Conservation (phyloP, 2,329 filamentous ascomycete genomes). For the Paraconiothyrium brasiliense region DNA sequence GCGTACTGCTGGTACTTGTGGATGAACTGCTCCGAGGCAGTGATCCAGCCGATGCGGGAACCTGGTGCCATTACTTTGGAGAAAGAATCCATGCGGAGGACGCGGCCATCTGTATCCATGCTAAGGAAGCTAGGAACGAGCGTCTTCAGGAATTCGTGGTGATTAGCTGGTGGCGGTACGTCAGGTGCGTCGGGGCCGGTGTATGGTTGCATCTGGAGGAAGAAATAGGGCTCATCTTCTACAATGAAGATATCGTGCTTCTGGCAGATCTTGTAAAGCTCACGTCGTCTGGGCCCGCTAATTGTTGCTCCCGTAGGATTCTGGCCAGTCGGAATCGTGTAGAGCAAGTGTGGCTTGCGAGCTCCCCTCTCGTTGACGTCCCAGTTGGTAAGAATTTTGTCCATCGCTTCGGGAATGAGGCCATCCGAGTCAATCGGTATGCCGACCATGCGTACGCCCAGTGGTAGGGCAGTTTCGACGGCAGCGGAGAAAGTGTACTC, state of each 20-base stretch:
- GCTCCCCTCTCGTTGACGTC: constrained; percentile 63
- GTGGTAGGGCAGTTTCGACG: constrained; percentile 70
- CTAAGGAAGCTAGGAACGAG: constrained; percentile 80
- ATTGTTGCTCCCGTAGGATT: constrained; percentile 92
- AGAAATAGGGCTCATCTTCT: constrained; percentile 96
- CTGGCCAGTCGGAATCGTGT: constrained; percentile 82
- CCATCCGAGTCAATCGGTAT: constrained; percentile 74
- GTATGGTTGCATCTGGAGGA: constrained; percentile 86
- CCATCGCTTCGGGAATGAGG: constrained; percentile 68
- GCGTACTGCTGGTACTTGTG: constrained; percentile 84
- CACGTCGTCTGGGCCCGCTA: constrained; percentile 70
- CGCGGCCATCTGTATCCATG: constrained; percentile 86
- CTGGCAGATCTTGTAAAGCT: constrained; percentile 79
- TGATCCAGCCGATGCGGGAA: constrained; percentile 86
- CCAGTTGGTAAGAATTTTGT: constrained; percentile 72
- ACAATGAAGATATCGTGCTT: constrained; percentile 88
- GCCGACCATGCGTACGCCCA: constrained; percentile 69
- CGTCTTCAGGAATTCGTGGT: constrained; percentile 76
- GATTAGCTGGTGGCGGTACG: constrained; percentile 65
- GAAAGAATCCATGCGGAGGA: constrained; percentile 91
- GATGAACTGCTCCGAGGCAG: constrained; percentile 83
- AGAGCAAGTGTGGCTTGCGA: constrained; percentile 73
- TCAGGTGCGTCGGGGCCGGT: constrained; percentile 62
- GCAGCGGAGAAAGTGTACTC: constrained; percentile 89
- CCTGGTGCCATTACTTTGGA: constrained; percentile 91